Base-by-base conservation (phyloP, 2,329 filamentous ascomycete genomes). In the Fusarium proliferatum region DNA sequence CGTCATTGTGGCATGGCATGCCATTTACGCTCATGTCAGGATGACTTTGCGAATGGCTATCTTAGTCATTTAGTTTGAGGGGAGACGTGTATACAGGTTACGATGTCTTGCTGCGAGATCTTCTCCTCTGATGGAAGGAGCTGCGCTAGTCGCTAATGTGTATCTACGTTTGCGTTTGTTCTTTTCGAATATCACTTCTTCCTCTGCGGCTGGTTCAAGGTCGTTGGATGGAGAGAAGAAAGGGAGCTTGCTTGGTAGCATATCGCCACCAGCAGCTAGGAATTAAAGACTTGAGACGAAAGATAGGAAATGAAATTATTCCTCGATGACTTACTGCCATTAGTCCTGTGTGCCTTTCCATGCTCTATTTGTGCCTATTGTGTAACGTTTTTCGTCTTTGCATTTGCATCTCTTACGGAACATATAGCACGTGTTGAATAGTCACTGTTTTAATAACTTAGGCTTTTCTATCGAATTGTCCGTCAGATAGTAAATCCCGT, bases 131-230 rank as follows among this genome's bases (percentile, higher is more conserved):
- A 52, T 52, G 33, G 49, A 38, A 28, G 56, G 67, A 68, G 64
- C 69, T 72, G 75, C 70, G 75, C 72, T 74, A 77, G 74, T 77
- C 74, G 77, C 74, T 73, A 77, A 79, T 76, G 76, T 79, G 69
- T 77, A 79, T 77, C 73, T 77, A 74, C 52, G 65, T 69, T 77
- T 66, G 60, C 53, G 64, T 65, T 61, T 72, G 46, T 74, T 62
- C 59, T 69, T 77, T 74, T 74, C 70, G 67, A 71, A 74, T 78
- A 72, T 74, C 56, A 58, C 65, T 76, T 63, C 55, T 64, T 67
- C 69, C 61, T 69, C 70, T 69, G 55, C 66, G 71, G 61, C 75
- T 72, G 61, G 72, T 60, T 72, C 56, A 58, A 69, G 64, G 73
- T 74, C 62, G 71, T 74, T 75, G 76, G 76, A 75, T 70, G 72